Base-by-base conservation (phyloP, 1,284 basidiomycete genomes). In the Stereum hirsutum region DNA sequence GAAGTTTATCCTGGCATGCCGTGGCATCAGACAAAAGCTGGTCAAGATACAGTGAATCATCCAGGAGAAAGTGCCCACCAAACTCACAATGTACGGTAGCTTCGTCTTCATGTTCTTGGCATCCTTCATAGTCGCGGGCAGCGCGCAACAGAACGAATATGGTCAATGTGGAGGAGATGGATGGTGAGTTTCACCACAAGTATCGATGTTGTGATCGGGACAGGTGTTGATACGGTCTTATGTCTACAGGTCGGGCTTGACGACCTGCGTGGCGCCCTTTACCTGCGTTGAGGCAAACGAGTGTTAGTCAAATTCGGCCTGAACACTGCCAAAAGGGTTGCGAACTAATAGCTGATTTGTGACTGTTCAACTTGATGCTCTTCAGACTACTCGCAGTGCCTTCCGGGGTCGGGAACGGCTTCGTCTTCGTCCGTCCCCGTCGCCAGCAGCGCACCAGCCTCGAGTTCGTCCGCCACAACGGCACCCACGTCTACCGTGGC, bases 301-400 rank as follows among this genome's bases (percentile, higher is more conserved):
- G 43, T 74, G 70, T 72, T 50, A 37, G 63, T 53, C 23, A n/a
- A n/a, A n/a, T 45, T 28, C 31, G n/a, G 20, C 42, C 34, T 43
- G 28, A 20, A 8, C 37, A 25, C 42, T 41, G 41, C 40, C 30
- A 43, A 30, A 45, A 43, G 47, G 39, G 41, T 34, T 21, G 12
- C 23, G 11, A 19, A 23, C 11, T n/a, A 11, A 6, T 11, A 19
- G 12, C 10, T 6, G 36, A 24, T 19, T 8, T 14, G 23, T 6
- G 2, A 28, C 25, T 23, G 3, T 21, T n/a, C 10, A 33, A 21
- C 27, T 15, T 28, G 39, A 12, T 14, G 17, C 14, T 32, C 17
- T 45, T 15, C 48, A 75, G 72, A 69, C 50, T 73, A 74, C 49
- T 74, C 70, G 2, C 73, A 75, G 54, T 75, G 73, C 47, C 49